phyloP scores from a whole-genome alignment of 2,329 filamentous ascomycete species.

The Penicillium fuscoglaucum region DNA sequence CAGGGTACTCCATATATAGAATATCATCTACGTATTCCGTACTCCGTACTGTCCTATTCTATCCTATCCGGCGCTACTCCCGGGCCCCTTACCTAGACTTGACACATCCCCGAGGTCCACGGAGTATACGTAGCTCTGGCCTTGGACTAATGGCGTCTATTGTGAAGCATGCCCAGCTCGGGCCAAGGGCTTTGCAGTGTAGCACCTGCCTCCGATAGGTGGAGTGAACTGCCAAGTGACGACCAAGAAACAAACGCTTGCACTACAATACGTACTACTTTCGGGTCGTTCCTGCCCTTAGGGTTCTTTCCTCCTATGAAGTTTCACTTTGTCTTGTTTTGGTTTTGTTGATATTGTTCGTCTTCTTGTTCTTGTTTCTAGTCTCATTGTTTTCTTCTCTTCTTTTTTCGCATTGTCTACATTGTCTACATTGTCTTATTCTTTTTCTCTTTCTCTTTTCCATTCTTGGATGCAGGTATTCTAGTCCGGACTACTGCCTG shows the following conservation, averaged over 20 bases:
- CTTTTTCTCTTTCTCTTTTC: background rate
- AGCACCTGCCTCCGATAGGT: constrained; percentile 18
- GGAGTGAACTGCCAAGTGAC: constrained; percentile 2
- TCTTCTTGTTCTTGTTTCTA: background rate
- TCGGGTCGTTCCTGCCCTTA: background rate
- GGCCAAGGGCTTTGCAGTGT: constrained; percentile 13
- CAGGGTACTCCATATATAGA: background rate
- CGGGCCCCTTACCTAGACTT: constrained; percentile 10
- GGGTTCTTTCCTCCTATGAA: background rate
- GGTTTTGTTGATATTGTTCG: background rate
- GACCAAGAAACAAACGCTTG: constrained; percentile 12
- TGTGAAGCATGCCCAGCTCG: constrained; percentile 11
- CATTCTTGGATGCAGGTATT: constrained; percentile 9
- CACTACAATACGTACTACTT: background rate
- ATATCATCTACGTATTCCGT: background rate
- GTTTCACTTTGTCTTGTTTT: constrained; percentile 3
- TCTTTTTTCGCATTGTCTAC: background rate
- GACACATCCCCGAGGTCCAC: constrained; percentile 10
- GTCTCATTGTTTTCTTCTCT: background rate
- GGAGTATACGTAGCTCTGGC: background rate
- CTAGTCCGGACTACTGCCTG: constrained; percentile 23
- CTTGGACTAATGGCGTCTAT: constrained; percentile 3
- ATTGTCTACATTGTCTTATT: background rate
- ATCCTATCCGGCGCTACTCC: constrained; percentile 3
- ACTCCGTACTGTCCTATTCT: background rate